Evolutionary conservation across 495 filamentous ascomycete species (phyloP).

Genomic region (Xylaria longipes): DNA sequence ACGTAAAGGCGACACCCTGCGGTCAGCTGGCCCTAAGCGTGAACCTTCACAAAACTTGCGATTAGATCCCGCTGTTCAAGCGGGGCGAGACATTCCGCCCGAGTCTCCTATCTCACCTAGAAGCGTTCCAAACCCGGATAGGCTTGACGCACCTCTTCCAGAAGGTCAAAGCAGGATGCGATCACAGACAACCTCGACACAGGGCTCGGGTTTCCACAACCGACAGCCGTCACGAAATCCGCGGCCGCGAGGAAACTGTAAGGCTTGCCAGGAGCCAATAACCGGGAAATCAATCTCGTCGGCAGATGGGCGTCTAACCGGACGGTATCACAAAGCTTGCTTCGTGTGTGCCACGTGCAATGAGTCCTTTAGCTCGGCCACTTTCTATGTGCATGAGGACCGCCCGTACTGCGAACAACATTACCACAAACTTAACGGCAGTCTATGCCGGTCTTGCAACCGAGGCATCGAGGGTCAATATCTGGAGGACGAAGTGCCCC

Average conservation of each 20-base stretch:
- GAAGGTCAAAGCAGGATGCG: conserved; percentile 26
- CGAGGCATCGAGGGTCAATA: conserved; percentile 92
- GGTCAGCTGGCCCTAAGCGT: conserved; percentile 26
- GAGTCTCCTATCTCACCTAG: conserved; percentile 27
- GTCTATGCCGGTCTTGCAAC: conserved; percentile 79
- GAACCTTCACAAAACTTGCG: conserved; percentile 43
- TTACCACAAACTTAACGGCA: conserved; percentile 90
- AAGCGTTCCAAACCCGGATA: conserved; percentile 21
- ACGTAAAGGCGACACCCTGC: conserved; percentile 30
- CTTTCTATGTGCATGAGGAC: conserved; percentile 92
- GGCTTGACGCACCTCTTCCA: conserved; percentile 35
- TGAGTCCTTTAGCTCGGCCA: conserved; percentile 81
- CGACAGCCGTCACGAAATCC: conserved; percentile 33
- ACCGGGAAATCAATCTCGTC: conserved; percentile 91
- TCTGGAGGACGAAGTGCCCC: conserved; percentile 78
- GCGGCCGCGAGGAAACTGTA: conserved; percentile 73
- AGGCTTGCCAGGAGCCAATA: conserved; percentile 80
- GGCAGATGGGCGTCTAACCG: conserved; percentile 90
- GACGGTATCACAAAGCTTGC: conserved; percentile 91
- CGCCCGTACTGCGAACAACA: conserved; percentile 89
- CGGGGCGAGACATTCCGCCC: conserved; percentile 23
- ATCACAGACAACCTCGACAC: conserved; percentile 28
- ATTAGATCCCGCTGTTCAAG: conserved; percentile 39
- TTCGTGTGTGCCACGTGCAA: conserved; percentile 89
- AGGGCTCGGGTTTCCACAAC: conserved; percentile 32